Evolutionary conservation across 805 yeast genomes (phyloP).

Genomic region (Metschnikowia aberdeeniae): DNA sequence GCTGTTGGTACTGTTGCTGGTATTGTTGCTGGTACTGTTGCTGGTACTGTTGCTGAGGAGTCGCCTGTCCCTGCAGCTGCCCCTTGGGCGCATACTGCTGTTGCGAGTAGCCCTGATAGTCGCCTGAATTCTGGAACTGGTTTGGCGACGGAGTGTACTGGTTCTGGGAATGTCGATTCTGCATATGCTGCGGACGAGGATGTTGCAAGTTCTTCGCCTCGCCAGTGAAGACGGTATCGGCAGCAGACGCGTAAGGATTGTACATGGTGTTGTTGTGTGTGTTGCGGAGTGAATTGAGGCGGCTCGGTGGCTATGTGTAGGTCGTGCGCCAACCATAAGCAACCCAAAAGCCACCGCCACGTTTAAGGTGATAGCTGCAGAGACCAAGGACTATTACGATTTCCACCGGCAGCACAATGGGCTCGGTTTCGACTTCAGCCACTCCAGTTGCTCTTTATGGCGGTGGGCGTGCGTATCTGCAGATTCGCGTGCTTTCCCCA

Average conservation of each 20-base stretch:
- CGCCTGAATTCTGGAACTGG: not conserved
- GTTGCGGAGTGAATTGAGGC: not conserved
- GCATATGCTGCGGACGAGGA: conserved; percentile 19
- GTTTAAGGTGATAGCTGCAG: no score
- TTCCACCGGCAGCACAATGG: no score
- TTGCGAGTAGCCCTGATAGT: conserved; percentile 12
- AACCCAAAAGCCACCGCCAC: no score
- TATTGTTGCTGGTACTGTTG: conserved; percentile 22
- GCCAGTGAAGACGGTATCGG: conserved; percentile 11
- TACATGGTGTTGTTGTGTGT: conserved; percentile 24
- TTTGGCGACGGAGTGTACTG: not conserved
- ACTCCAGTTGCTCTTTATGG: no score
- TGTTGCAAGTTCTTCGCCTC: conserved; percentile 15
- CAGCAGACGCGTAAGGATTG: conserved; percentile 35
- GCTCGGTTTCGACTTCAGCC: no score
- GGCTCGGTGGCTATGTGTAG: not conserved
- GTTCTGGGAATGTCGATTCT: conserved; percentile 1
- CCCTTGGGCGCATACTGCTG: conserved; percentile 18
- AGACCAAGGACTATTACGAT: no score
- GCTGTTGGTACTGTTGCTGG: conserved; percentile 28
- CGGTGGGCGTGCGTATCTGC: conserved; percentile 1
- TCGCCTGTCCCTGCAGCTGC: conserved; percentile 8
- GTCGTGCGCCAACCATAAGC: not conserved
- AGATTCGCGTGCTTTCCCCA: conserved; percentile 1
- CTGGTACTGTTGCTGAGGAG: conserved; percentile 15